Conservation (phyloP, 2,329 filamentous ascomycete species). For the Pseudonectria buxi region DNA sequence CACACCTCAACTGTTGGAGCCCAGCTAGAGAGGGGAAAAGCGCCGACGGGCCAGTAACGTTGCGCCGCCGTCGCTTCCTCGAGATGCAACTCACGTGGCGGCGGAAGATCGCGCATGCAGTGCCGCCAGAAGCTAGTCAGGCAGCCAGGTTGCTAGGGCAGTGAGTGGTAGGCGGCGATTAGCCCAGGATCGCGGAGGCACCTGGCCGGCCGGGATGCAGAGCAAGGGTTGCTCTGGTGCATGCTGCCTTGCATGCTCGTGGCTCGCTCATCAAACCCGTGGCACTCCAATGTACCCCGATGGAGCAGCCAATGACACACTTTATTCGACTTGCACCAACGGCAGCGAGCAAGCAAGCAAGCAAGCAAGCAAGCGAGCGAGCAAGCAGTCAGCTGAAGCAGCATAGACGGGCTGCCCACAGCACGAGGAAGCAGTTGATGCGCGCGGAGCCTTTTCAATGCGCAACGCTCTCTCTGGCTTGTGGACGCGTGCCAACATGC, state of each 20-base stretch:
- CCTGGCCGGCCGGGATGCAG: conserved; percentile 2
- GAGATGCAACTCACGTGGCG: conserved; percentile 26
- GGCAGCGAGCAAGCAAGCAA: too few species aligned
- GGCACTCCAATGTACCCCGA: too few species aligned
- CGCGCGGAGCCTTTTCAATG: too few species aligned
- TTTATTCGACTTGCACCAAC: too few species aligned
- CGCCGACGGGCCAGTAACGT: conserved; percentile 12
- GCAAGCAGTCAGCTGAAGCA: too few species aligned
- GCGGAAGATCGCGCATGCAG: conserved; percentile 29
- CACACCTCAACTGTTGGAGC: conserved; percentile 1
- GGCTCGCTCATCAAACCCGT: too few species aligned
- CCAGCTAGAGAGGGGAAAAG: conserved; percentile 3
- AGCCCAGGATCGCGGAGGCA: too few species aligned
- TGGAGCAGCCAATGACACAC: too few species aligned
- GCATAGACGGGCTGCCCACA: conserved; percentile 1
- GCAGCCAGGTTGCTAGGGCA: background rate
- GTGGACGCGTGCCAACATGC: too few species aligned
- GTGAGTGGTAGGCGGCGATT: background rate
- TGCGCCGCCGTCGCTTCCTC: conserved; percentile 8
- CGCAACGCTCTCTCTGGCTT: too few species aligned
- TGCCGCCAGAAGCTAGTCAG: conserved; percentile 6
- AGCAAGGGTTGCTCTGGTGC: background rate
- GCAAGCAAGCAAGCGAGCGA: too few species aligned
- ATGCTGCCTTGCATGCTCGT: too few species aligned
- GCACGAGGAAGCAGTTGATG: background rate